Evolutionary conservation across 2,329 filamentous ascomycete genomes (phyloP).

Genomic region (Fragosphaeria purpurea): DNA sequence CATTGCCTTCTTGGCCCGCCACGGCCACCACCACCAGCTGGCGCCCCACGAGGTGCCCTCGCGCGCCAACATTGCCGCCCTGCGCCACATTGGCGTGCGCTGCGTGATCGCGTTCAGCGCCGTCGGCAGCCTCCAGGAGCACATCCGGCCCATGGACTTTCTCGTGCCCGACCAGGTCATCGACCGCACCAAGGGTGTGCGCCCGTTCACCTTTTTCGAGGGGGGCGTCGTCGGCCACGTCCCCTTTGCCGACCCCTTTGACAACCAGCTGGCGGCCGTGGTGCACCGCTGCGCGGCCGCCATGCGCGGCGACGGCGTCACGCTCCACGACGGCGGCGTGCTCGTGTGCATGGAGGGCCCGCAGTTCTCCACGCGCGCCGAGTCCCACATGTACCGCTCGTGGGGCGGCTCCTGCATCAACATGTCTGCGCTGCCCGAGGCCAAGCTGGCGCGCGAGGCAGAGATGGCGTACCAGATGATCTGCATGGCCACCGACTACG

Average conservation of each 20-base stretch:
- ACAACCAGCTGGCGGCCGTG: conserved; percentile 63
- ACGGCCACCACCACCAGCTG: conserved; percentile 79
- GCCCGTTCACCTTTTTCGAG: conserved; percentile 94
- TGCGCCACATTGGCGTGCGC: conserved; percentile 80
- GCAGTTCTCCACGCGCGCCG: conserved; percentile 91
- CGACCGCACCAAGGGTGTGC: conserved; percentile 89
- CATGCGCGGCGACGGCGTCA: conserved; percentile 75
- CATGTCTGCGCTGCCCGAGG: conserved; percentile 92
- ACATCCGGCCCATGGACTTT: conserved; percentile 93
- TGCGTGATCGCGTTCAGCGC: conserved; percentile 91
- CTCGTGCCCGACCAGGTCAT: conserved; percentile 94
- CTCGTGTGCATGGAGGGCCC: conserved; percentile 98
- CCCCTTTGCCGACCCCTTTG: conserved; percentile 93
- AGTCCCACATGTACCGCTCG: conserved; percentile 86
- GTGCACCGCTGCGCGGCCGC: conserved; percentile 65
- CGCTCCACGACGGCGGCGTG: conserved; percentile 73
- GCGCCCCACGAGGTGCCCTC: conserved; percentile 92
- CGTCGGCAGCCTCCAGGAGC: conserved; percentile 83
- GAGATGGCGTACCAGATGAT: conserved; percentile 98
- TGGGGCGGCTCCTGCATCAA: conserved; percentile 96
- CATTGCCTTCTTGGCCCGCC: conserved; percentile 88
- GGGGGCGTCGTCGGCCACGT: conserved; percentile 87
- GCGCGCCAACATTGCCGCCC: conserved; percentile 95
- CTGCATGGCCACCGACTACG: conserved; percentile 98
- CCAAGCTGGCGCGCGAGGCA: conserved; percentile 90